phyloP scores from a whole-genome alignment of 441 rosid species.

The Gossypium schwendimanii region DNA sequence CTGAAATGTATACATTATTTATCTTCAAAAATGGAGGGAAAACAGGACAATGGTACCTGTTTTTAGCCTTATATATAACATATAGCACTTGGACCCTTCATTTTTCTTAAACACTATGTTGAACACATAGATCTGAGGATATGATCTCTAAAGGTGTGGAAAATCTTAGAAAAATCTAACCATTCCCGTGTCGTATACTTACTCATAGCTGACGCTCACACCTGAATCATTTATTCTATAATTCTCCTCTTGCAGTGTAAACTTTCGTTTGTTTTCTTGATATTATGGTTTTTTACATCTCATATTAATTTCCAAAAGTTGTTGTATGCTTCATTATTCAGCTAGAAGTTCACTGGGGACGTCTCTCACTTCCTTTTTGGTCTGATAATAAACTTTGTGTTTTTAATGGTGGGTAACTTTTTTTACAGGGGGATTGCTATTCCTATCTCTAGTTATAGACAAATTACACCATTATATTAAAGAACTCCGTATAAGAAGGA shows the following conservation, averaged over 20 bases:
- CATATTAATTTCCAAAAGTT: not conserved
- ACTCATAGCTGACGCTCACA: too few species aligned
- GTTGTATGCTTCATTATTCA: not conserved
- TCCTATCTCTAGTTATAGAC: slow-evolving; percentile 56
- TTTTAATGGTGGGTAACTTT: slow-evolving; percentile 7
- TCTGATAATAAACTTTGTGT: not conserved
- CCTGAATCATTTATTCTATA: not conserved
- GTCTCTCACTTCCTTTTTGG: not conserved
- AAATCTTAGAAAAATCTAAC: too few species aligned
- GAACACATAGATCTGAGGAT: too few species aligned
- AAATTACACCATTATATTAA: slow-evolving; percentile 64
- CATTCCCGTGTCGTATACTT: too few species aligned
- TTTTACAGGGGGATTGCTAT: slow-evolving; percentile 50
- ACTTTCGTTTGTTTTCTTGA: not conserved
- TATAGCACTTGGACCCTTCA: not conserved
- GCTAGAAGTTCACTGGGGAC: not conserved
- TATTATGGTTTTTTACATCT: not conserved
- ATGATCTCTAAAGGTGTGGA: too few species aligned
- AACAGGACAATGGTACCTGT: not conserved
- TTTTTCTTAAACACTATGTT: too few species aligned
- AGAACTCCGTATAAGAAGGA: slow-evolving; percentile 56
- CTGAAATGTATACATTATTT: not conserved
- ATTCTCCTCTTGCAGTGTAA: not conserved
- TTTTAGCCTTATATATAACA: not conserved
- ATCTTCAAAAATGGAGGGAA: not conserved